Base-by-base conservation (phyloP, 345 rosid species). In the Brassica cretica region DNA sequence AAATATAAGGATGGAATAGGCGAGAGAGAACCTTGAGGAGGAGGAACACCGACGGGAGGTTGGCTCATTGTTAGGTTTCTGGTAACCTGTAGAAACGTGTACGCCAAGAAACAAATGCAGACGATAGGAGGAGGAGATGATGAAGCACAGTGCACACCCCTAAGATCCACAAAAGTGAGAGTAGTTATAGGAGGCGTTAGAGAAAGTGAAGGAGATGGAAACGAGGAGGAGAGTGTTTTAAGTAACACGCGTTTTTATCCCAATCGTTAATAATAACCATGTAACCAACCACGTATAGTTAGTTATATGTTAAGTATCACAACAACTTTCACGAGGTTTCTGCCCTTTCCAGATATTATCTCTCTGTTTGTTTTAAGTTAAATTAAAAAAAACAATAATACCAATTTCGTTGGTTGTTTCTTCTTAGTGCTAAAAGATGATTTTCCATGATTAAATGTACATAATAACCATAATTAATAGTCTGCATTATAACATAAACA, bases 21-120 rank as follows among this genome's bases (percentile, higher is more conserved):
- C 8, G 1, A 25, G 29, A 37, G 39, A 6, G 16, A 14, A 93
- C 97, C 98, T 90, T 93, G 98, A 72, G 93, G 90, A 76, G 97
- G 98, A 66, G 98, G 98, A 64, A 86, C 96, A 10, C 98, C 97
- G 0, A 93, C 93, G 10, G 98, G 98, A 18, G 89, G 90, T 76
- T 93, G 89, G 78, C 91, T 90, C 98, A 58, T 58, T 58, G 62
- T 58, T 58, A 58, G 14, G 56, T 49, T 49, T 49, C 16, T 49
- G 56, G 5, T 46, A 1, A 1, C 15, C 55, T 44, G 15, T 6
- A 4, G 16, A 49, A 49, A 49, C 56, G 56, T 49, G 56, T 49
- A 49, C 0, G 8, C 0, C 56, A 49, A 49, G 56, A 49, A 49
- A 49, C 56, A 49, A 49, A 49, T 49, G 2, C 5, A 49, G 56